Evolutionary conservation across 2,329 filamentous ascomycete species (phyloP).

Genomic region (Paradendryphiella salina): DNA sequence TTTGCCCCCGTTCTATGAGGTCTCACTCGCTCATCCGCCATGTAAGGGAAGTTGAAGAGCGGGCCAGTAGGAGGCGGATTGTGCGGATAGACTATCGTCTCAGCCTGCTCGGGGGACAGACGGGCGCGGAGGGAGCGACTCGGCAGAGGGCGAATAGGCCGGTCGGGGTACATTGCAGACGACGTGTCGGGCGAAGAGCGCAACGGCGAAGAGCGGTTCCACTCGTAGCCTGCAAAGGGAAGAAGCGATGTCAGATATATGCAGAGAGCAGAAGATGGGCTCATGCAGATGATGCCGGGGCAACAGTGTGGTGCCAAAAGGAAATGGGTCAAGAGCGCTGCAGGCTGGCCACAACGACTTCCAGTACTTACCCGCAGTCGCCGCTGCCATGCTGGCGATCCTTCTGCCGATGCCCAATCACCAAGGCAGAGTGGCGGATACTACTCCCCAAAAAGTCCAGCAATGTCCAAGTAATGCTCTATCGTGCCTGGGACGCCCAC

Average conservation of each 20-base stretch:
- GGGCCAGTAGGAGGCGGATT: slow-evolving; percentile 71
- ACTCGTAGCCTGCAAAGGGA: slow-evolving; percentile 47
- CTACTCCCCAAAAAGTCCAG: slow-evolving; percentile 17
- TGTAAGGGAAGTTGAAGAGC: slow-evolving; percentile 72
- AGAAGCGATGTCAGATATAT: slow-evolving; percentile 43
- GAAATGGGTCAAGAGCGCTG: slow-evolving; percentile 26
- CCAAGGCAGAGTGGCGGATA: slow-evolving; percentile 15
- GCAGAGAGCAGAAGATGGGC: slow-evolving; percentile 32
- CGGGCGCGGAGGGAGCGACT: slow-evolving; percentile 86
- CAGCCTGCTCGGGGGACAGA: slow-evolving; percentile 80
- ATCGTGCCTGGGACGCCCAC: slow-evolving; percentile 20
- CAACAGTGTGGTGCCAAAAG: slow-evolving; percentile 23
- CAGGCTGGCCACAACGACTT: slow-evolving; percentile 26
- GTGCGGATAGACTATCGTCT: slow-evolving; percentile 79
- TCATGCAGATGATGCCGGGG: slow-evolving; percentile 20
- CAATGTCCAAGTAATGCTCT: slow-evolving; percentile 12
- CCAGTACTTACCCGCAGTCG: slow-evolving; percentile 47
- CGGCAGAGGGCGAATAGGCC: slow-evolving; percentile 89
- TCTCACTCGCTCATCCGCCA: slow-evolving; percentile 36
- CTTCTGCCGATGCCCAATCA: slow-evolving; percentile 27
- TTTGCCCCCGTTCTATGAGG: slow-evolving; percentile 55
- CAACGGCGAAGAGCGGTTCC: slow-evolving; percentile 47
- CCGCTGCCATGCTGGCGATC: slow-evolving; percentile 46
- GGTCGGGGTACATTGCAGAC: slow-evolving; percentile 81
- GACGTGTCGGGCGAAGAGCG: slow-evolving; percentile 66